These are phyloP conservation scores for Herpotrichia juniperi DNA, from an alignment of 2,329 filamentous ascomycete genomes.

Conservation along the genomic window DNA sequence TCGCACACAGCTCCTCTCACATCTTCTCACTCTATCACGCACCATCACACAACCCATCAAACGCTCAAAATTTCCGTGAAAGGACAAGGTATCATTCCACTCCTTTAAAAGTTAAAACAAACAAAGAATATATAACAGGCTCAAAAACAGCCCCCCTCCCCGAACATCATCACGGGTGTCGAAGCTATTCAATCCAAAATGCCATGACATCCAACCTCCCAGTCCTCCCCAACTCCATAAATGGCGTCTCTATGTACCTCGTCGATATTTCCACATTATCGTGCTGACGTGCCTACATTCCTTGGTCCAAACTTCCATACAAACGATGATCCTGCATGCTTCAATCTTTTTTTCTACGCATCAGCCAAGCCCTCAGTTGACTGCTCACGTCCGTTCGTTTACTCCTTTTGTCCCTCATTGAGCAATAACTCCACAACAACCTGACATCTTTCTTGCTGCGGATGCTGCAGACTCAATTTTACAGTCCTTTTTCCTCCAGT, in stretches of 20 bases:
- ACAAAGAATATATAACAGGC: background rate
- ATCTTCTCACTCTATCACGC: no score
- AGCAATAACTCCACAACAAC: conserved; percentile 90
- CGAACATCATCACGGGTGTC: background rate
- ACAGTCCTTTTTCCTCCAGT: conserved; percentile 68
- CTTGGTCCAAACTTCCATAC: background rate
- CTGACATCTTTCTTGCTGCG: conserved; percentile 81
- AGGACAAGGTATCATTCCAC: conserved; percentile 3
- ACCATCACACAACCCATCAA: background rate
- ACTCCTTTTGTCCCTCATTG: conserved; percentile 79
- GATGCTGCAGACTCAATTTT: conserved; percentile 95
- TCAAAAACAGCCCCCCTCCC: background rate
- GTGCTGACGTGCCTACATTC: background rate
- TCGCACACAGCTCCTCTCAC: no score
- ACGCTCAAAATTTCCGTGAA: background rate
- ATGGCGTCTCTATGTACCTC: background rate
- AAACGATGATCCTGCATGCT: no score
- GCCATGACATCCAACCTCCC: background rate
- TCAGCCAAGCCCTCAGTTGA: background rate
- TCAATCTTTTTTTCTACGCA: no score
- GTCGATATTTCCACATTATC: background rate
- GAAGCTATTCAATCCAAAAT: background rate
- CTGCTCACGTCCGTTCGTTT: no score
- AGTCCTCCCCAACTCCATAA: background rate
- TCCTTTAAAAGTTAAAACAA: conserved; percentile 8